phyloP scores from a whole-genome alignment of 2,329 filamentous ascomycete species.

The Fusarium kyushuense region DNA sequence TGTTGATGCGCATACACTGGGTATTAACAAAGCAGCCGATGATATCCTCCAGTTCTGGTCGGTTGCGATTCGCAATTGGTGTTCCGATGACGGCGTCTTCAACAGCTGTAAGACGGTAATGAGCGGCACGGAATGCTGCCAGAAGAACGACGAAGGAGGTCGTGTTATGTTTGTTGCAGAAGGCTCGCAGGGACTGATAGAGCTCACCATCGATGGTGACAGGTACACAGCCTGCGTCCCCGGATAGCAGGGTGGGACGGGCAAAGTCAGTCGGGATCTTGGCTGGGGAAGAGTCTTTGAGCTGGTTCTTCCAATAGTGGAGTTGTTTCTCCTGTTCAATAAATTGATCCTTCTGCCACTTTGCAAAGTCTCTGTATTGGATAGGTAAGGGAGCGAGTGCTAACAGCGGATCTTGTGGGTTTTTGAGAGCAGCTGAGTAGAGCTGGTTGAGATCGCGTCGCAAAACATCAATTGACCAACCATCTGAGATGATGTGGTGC shows the following conservation, averaged over 20 bases:
- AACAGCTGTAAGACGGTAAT: conserved; percentile 45
- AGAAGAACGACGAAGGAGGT: conserved; percentile 39
- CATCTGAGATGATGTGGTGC: conserved; percentile 49
- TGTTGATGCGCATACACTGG: conserved; percentile 42
- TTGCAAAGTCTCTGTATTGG: conserved; percentile 46
- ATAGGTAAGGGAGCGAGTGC: conserved; percentile 33
- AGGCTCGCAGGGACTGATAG: conserved; percentile 16
- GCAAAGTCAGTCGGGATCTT: conserved; percentile 34
- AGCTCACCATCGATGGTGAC: conserved; percentile 20
- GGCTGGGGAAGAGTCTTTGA: conserved; percentile 31
- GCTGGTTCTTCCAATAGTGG: conserved; percentile 41
- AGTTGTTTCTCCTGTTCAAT: conserved; percentile 40
- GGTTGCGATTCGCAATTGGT: conserved; percentile 35
- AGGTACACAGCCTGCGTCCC: conserved; percentile 10
- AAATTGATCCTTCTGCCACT: conserved; percentile 41
- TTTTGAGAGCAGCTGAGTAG: conserved; percentile 26
- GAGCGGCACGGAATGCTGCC: conserved; percentile 43
- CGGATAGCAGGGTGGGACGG: conserved; percentile 29
- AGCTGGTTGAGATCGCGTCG: conserved; percentile 36
- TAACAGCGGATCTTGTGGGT: neutral
- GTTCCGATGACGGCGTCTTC: conserved; percentile 43
- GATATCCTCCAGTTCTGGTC: conserved; percentile 32
- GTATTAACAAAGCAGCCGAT: conserved; percentile 48
- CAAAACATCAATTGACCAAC: conserved; percentile 47
- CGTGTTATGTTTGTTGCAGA: conserved; percentile 11